Base-by-base conservation (phyloP, 2,329 filamentous ascomycete genomes). In the Reticulascus tulasneorum region DNA sequence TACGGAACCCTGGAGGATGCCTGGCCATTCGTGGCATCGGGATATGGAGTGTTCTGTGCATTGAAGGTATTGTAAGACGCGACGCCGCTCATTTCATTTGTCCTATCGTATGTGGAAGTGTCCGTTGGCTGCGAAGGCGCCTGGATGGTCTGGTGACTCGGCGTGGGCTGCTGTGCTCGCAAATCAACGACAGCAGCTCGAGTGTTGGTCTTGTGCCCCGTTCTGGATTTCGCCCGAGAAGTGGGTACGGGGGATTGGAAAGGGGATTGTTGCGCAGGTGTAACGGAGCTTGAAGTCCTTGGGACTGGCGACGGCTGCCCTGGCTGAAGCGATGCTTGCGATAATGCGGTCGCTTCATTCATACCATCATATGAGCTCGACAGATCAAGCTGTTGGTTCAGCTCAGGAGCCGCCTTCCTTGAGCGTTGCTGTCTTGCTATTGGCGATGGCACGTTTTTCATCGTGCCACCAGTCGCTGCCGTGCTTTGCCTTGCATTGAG, bases 141-240 rank as follows among this genome's bases (percentile, higher is more conserved):
- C 29, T 67, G 45, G 42, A 61, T 51, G 7, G 44, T 45, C 10
- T 54, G 47, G 21, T 50, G 52, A 18, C 38, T 23, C 9, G 40
- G 33, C 7, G 38, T 50, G n/a, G n/a, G n/a, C n/a, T n/a, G n/a
- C n/a, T n/a, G n/a, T 7, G 52, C 30, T 9, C 50, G 33, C 19
- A 49, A 40, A 6, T 54, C 46, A n/a, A 38, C 38, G 13, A 49
- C 44, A 4, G 58, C 53, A 16, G 58, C 56, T 12, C 47, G 53
- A 6, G 43, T 55, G 35, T 60, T 55, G 2, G 51, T 40, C 26
- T 56, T 54, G n/a, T 60, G 59, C 3, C 54, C 51, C 28, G 62
- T 58, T 33, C 56, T 50, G 10, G 64, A 64, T 38, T 53, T 53
- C 9, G 54, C 52, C 50, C 33, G 56, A 40, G 17, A 44, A 40